Base-by-base conservation (phyloP, 345 rosid genomes). In the Eucalyptus brandiana region DNA sequence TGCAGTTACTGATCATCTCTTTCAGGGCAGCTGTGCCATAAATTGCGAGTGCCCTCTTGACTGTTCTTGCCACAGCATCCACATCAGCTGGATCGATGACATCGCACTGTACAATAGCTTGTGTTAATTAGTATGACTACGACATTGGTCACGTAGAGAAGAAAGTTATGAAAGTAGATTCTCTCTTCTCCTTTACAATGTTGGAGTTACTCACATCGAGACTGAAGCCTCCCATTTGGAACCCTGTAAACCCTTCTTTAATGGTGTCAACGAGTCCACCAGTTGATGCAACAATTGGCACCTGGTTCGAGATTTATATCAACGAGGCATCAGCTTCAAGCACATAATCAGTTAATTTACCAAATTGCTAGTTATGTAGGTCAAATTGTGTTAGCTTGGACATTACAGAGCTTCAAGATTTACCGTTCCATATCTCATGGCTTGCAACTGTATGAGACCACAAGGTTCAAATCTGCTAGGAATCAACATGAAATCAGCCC, bases 401-500 rank as follows among this genome's bases (percentile, higher is more conserved):
- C 34, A 62, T 58, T 34, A n/a, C 47, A 76, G 47, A 40, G 47
- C 47, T 37, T 23, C 16, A 8, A 40, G 28, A 76, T 47, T 87
- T 95, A 95, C 98, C n/a, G 99, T 97, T 95, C 99, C 99, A 91
- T 96, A 98, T 93, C 98, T 94, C 99, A 97, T 97, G 47, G 99
- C 98, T 37, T 98, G 99, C 88, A 98, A 88, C 91, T 97, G 99
- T 89, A 98, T 97, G 91, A 98, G 98, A 91, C 99, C 99, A 28
- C 99, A 98, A 6, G 99, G 99, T 91, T 98, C 99, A 80, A 98
- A 98, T 92, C 99, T 94, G 89, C 99, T 98, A 1, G 98, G 98
- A 89, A 97, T 56, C 90, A 98, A 86, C 90, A 98, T 94, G 91
- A 93, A 98, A 91, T 97, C 99, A 87, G 98, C 98, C 51, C 99